Percentiles rank a stretch among this genome's conserved stretches.
Evolutionary conservation across 2,329 filamentous ascomycete species (phyloP).

Genomic region (Pleomassaria siparia): DNA sequence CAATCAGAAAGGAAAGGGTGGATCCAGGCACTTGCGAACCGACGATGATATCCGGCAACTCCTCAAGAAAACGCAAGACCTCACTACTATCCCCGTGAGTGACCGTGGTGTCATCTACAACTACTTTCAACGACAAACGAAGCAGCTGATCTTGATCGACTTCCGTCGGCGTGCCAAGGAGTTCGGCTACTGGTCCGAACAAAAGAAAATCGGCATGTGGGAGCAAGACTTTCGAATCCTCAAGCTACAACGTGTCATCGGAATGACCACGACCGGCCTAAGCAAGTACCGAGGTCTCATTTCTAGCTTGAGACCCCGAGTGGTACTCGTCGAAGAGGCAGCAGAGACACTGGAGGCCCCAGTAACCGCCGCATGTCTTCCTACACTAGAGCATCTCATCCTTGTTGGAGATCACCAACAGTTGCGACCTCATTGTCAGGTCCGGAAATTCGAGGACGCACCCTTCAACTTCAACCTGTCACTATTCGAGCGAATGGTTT

Average conservation of each 20-base stretch:
- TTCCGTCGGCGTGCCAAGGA: conserved; percentile 55
- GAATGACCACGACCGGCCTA: conserved; percentile 77
- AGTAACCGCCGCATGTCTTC: conserved; percentile 61
- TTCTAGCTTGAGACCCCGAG: conserved; percentile 63
- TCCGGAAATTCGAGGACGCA: conserved; percentile 58
- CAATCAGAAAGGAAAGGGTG: conserved; percentile 39
- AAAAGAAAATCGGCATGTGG: conserved; percentile 53
- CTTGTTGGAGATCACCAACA: conserved; percentile 82
- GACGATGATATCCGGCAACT: conserved; percentile 40
- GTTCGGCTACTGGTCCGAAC: conserved; percentile 48
- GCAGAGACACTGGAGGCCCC: conserved; percentile 73
- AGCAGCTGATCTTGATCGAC: conserved; percentile 49
- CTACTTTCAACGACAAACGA: conserved; percentile 59
- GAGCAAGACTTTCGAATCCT: conserved; percentile 63
- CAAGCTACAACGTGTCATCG: conserved; percentile 61
- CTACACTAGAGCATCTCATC: conserved; percentile 65
- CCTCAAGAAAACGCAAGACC: conserved; percentile 49
- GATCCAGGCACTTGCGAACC: conserved; percentile 10
- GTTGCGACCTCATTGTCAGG: conserved; percentile 68
- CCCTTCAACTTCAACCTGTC: conserved; percentile 73
- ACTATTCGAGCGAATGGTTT: conserved; percentile 77
- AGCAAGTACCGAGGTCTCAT: conserved; percentile 77
- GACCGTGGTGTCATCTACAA: conserved; percentile 68
- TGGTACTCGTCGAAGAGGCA: conserved; percentile 77
- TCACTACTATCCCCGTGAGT: conserved; percentile 61